These are phyloP conservation scores for Aspergillus amoenus DNA, from an alignment of 2,329 filamentous ascomycete species.

Conservation along the genomic window DNA sequence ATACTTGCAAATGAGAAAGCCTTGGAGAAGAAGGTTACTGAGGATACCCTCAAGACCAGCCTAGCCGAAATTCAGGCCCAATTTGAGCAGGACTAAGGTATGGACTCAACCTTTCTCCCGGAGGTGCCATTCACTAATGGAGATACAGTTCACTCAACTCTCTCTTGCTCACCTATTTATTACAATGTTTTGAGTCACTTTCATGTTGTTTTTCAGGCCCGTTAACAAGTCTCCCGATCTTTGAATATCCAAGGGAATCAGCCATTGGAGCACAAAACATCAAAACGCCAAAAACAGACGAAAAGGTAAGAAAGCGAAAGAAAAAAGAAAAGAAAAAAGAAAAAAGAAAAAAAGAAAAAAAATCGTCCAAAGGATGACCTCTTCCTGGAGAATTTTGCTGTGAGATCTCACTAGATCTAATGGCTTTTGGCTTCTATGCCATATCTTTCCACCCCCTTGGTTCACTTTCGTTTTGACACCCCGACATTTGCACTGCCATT, in stretches of 20 bases:
- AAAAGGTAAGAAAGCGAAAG: not conserved
- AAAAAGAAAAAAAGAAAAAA: not conserved
- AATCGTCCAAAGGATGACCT: not conserved
- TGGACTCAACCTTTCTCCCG: not conserved
- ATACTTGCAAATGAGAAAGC: conserved; percentile 8
- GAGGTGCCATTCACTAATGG: not conserved
- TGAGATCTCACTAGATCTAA: not conserved
- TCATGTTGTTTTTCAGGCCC: not conserved
- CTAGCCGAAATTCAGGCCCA: conserved; percentile 12
- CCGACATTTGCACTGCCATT: not conserved
- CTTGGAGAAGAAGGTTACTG: conserved; percentile 8
- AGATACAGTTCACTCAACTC: not conserved
- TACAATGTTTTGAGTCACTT: not conserved
- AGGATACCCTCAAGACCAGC: conserved; percentile 8
- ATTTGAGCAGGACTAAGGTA: conserved; percentile 13
- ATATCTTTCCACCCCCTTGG: not conserved
- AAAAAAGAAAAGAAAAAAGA: conserved; percentile 2
- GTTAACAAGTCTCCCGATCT: not conserved
- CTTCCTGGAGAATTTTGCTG: not conserved
- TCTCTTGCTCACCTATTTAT: not conserved
- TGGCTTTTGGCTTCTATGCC: not conserved
- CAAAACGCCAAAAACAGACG: not conserved
- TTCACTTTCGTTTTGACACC: not conserved
- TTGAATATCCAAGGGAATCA: not conserved
- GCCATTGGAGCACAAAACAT: not conserved